These are phyloP conservation scores for Abortiporus biennis DNA, from an alignment of 1,284 basidiomycete species.

Conservation along the genomic window DNA sequence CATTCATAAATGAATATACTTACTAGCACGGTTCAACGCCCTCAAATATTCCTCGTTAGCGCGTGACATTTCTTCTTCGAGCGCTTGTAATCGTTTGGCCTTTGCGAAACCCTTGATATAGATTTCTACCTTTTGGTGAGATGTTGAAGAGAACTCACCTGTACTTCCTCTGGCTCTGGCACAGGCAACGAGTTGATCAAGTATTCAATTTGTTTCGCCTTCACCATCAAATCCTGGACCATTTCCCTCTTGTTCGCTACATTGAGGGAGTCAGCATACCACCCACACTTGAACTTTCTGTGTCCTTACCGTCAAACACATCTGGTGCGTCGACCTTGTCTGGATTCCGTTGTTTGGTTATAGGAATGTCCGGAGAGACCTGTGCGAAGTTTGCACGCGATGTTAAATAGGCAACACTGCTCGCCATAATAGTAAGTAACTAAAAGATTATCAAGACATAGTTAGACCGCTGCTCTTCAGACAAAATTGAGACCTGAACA, in stretches of 20 bases:
- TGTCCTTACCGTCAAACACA: slow-evolving; percentile 52
- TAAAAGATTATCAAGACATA: slow-evolving; percentile 21
- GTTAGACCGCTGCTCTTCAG: too few species aligned
- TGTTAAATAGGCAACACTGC: slow-evolving; percentile 68
- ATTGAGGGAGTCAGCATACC: slow-evolving; percentile 8
- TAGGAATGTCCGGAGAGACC: slow-evolving; percentile 63
- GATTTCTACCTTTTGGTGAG: background rate
- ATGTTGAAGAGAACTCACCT: slow-evolving; percentile 35
- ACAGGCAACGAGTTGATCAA: slow-evolving; percentile 73
- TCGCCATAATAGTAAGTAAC: slow-evolving; percentile 81
- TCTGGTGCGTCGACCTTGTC: slow-evolving; percentile 68
- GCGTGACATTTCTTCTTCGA: slow-evolving; percentile 61
- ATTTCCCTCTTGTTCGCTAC: slow-evolving; percentile 76
- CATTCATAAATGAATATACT: slow-evolving; percentile 22
- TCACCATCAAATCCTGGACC: slow-evolving; percentile 70
- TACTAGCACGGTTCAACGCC: slow-evolving; percentile 71
- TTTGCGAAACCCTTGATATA: slow-evolving; percentile 24
- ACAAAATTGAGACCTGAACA: too few species aligned
- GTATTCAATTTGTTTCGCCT: slow-evolving; percentile 81
- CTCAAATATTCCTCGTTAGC: slow-evolving; percentile 70
- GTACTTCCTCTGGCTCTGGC: slow-evolving; percentile 66
- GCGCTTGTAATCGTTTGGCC: slow-evolving; percentile 54
- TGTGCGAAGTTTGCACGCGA: slow-evolving; percentile 67
- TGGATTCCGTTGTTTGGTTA: slow-evolving; percentile 67
- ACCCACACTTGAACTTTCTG: background rate